Evolutionary conservation across 1,139 yeast genomes (phyloP).

Genomic region (Spencermartinsiella ligniputridi): DNA sequence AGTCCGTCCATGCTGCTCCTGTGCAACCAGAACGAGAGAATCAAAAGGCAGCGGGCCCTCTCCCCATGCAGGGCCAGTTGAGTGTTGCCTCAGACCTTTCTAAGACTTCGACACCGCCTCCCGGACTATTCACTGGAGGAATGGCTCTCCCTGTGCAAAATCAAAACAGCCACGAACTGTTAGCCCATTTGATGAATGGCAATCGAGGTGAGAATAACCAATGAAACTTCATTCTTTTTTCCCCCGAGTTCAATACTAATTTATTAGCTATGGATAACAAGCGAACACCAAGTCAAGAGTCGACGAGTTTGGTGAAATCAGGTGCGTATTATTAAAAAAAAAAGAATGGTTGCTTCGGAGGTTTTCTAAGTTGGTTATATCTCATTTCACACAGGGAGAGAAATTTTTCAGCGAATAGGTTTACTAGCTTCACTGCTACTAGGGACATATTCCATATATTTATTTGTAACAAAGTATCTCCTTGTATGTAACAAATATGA

Average conservation of each 20-base stretch:
- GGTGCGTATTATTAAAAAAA: not conserved
- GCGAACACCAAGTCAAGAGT: not conserved
- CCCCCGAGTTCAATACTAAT: not conserved
- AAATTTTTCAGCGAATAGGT: not conserved
- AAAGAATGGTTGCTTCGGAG: not conserved
- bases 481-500: not conserved
- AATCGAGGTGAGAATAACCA: conserved; percentile 21
- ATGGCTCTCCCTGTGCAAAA: conserved; percentile 18
- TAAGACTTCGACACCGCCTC: conserved; percentile 28
- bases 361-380: not conserved
- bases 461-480: conserved; percentile 1
- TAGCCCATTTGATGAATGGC: conserved; percentile 36
- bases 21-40: not conserved
- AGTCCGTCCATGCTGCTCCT: conserved; percentile 1
- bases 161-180: conserved; percentile 35
- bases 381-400: conserved; percentile 1
- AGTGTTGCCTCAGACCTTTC: not conserved
- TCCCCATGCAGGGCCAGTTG: conserved; percentile 5
- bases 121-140: conserved; percentile 25
- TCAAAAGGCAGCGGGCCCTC: conserved; percentile 6
- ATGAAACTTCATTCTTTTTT: conserved; percentile 3
- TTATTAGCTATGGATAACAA: not conserved
- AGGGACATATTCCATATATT: conserved; percentile 1
- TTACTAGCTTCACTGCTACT: not conserved
- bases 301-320: not conserved